A percentile compares a stretch with the other conserved stretches of the same genome.
phyloP scores from a whole-genome alignment of 768 basidiomycete genomes.

The Amanita muscaria region DNA sequence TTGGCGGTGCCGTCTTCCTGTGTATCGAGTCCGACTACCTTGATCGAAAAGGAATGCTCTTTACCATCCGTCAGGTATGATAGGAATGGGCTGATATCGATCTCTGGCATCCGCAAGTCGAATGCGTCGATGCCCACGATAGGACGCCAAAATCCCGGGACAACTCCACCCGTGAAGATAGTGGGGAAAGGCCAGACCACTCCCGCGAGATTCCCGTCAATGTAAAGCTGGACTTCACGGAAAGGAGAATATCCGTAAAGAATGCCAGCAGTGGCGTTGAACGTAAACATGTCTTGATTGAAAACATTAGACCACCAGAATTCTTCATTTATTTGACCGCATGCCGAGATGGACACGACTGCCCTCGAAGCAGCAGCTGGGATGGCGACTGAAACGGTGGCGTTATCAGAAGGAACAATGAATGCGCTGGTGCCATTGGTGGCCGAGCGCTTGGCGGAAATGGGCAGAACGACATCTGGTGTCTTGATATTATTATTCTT shows the following conservation, averaged over 20 bases:
- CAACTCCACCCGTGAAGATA: slow-evolving; percentile 6
- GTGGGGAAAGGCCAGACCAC: slow-evolving; percentile 6
- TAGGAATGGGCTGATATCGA: slow-evolving; percentile 6
- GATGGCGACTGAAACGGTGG: background rate
- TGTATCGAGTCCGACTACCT: slow-evolving; percentile 30
- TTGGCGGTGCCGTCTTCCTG: background rate
- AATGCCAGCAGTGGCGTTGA: background rate
- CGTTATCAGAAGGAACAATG: background rate
- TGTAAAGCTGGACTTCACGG: slow-evolving; percentile 7
- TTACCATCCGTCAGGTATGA: slow-evolving; percentile 39
- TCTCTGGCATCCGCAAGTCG: slow-evolving; percentile 3
- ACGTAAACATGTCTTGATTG: background rate
- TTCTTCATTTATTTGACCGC: slow-evolving; percentile 2
- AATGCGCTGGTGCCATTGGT: background rate
- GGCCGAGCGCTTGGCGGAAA: background rate
- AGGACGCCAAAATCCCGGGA: slow-evolving; percentile 5
- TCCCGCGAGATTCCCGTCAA: slow-evolving; percentile 5
- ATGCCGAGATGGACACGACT: slow-evolving; percentile 3
- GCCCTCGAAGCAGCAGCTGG: background rate
- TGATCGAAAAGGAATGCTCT: slow-evolving; percentile 63
- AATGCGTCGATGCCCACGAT: slow-evolving; percentile 4
- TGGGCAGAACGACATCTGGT: slow-evolving; percentile 2
- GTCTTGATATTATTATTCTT: slow-evolving; percentile 1
- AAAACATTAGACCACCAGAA: slow-evolving; percentile 6
- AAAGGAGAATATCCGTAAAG: slow-evolving; percentile 4